phyloP scores from a whole-genome alignment of 163 green algal species.

The Prototheca cutis region DNA sequence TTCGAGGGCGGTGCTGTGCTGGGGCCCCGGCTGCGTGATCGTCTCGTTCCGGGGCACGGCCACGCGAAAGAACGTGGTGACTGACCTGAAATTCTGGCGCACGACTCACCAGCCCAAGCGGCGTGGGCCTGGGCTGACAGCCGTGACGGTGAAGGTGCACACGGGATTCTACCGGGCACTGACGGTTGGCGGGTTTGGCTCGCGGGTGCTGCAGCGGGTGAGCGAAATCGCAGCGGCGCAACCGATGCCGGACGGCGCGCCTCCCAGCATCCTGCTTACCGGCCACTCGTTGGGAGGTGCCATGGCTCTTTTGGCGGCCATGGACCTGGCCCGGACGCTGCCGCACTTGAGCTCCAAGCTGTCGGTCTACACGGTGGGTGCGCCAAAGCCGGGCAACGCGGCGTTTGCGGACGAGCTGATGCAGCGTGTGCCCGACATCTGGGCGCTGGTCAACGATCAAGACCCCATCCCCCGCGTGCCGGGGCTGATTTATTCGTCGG shows the following conservation, averaged over 20 bases:
- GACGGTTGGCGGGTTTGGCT: neutral
- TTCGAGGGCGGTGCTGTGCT: constrained; percentile 25
- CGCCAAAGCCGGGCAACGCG: neutral
- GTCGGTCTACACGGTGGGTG: constrained; percentile 1
- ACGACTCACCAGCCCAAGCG: neutral
- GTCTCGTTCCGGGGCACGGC: constrained; percentile 40
- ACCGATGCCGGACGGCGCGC: neutral
- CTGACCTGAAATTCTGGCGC: constrained; percentile 25
- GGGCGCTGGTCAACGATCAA: constrained; percentile 4
- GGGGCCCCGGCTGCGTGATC: constrained; percentile 20
- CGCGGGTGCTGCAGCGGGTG: neutral
- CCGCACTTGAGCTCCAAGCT: neutral
- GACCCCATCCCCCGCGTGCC: constrained; percentile 3
- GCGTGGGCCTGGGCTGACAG: neutral
- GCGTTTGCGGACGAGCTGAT: neutral
- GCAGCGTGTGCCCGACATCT: neutral
- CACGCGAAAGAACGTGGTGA: constrained; percentile 30
- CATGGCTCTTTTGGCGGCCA: neutral
- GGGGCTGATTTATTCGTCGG: neutral
- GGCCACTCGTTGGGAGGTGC: neutral
- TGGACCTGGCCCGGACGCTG: neutral
- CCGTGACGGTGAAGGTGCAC: neutral
- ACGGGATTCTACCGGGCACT: constrained; percentile 1
- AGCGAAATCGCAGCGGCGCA: neutral
- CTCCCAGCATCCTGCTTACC: neutral